phyloP scores from a whole-genome alignment of 192 early-diverging fungal species.

The Lunasporangiospora selenospora region DNA sequence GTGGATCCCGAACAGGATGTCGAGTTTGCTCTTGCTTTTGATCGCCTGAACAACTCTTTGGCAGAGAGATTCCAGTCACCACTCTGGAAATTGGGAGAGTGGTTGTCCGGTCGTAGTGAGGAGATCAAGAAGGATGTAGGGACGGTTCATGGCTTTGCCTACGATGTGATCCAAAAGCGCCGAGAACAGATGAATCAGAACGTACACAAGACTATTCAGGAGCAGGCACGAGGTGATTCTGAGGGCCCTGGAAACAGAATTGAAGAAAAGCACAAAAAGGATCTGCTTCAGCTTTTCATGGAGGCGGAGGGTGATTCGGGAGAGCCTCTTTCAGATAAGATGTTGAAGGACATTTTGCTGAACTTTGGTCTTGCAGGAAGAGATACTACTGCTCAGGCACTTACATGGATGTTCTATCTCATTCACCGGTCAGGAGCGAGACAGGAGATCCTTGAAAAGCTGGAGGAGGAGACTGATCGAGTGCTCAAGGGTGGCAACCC shows the following conservation, averaged over 20 bases:
- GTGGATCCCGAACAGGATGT: constrained; percentile 15
- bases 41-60: constrained; percentile 46
- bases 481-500: constrained; percentile 16
- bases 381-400: constrained; percentile 64
- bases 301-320: constrained; percentile 42
- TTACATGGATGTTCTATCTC: constrained; percentile 62
- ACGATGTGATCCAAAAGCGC: constrained; percentile 31
- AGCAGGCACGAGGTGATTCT: background rate
- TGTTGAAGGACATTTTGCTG: constrained; percentile 50
- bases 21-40: constrained; percentile 61
- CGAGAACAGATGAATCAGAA: constrained; percentile 1
- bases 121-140: constrained; percentile 14
- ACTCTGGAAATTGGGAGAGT: constrained; percentile 24
- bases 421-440: constrained; percentile 43
- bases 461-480: constrained; percentile 39
- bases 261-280: constrained; percentile 8
- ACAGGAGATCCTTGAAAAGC: constrained; percentile 26
- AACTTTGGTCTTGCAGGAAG: constrained; percentile 58
- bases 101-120: constrained; percentile 9
- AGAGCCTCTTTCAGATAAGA: constrained; percentile 23
- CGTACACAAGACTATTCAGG: background rate
- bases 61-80: constrained; percentile 16
- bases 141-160: constrained; percentile 24
- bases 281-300: constrained; percentile 56
- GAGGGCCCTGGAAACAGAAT: background rate